Conservation (phyloP, 805 yeast genomes). For the Wickerhamomyces tratensis region DNA sequence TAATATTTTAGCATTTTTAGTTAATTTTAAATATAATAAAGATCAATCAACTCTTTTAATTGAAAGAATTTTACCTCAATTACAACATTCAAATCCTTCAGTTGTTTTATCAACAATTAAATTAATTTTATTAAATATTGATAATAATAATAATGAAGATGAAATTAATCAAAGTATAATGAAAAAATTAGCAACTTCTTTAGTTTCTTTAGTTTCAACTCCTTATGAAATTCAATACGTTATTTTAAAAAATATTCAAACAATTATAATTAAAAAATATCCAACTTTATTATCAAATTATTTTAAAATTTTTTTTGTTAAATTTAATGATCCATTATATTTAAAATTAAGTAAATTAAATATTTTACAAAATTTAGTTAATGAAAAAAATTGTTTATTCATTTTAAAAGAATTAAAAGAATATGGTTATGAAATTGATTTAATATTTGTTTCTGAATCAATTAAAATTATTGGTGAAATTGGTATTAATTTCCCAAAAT, state of each 20-base stretch:
- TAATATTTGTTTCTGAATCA: slow-evolving; percentile 60
- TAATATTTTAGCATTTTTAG: slow-evolving; percentile 72
- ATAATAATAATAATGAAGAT: slow-evolving; percentile 26
- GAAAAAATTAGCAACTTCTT: slow-evolving; percentile 72
- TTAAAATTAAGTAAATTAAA: slow-evolving; percentile 71
- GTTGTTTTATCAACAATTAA: slow-evolving; percentile 84
- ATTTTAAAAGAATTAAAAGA: slow-evolving; percentile 66
- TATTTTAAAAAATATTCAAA: slow-evolving; percentile 71
- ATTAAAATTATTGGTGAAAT: slow-evolving; percentile 62
- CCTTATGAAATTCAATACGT: slow-evolving; percentile 95
- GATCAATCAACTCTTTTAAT: slow-evolving; percentile 76
- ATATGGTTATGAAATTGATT: slow-evolving; percentile 79
- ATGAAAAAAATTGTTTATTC: slow-evolving; percentile 46
- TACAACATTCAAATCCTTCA: slow-evolving; percentile 94
- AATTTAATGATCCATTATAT: slow-evolving; percentile 76
- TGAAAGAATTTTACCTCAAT: slow-evolving; percentile 86
- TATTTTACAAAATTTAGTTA: slow-evolving; percentile 60
- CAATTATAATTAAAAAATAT: slow-evolving; percentile 81
- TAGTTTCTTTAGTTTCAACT: slow-evolving; percentile 78
- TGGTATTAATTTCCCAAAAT: slow-evolving; percentile 50
- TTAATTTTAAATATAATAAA: slow-evolving; percentile 53
- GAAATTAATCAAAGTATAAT: slow-evolving; percentile 36
- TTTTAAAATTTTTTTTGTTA: slow-evolving; percentile 81
- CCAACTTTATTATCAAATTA: slow-evolving; percentile 74
- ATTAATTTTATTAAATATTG: slow-evolving; percentile 63